Evolutionary conservation across 1,139 yeast species (phyloP).

Genomic region (Kluyveromyces sp.): DNA sequence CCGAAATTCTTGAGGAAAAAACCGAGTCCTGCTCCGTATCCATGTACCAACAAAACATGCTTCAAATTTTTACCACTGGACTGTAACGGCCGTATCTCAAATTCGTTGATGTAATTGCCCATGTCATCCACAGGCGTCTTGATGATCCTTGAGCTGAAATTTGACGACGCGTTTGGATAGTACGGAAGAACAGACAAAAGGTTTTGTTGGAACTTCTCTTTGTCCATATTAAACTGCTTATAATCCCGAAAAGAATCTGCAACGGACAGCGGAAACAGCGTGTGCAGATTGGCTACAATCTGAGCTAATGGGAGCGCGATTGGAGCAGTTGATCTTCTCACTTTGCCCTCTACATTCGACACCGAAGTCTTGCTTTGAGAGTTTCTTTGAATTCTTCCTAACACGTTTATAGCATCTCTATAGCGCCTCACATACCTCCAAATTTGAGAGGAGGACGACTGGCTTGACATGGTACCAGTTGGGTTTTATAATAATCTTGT

Average conservation of each 20-base stretch:
- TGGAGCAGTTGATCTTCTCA: conserved; percentile 22
- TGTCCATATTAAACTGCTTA: conserved; percentile 17
- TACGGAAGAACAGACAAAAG: conserved; percentile 38
- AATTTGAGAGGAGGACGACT: conserved; percentile 3
- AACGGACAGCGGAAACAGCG: conserved; percentile 51
- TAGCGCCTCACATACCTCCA: conserved; percentile 3
- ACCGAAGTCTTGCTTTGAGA: background rate
- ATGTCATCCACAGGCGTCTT: conserved; percentile 37
- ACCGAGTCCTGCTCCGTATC: conserved; percentile 76
- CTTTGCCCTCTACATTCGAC: background rate
- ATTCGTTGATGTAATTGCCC: conserved; percentile 54
- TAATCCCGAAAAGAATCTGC: conserved; percentile 49
- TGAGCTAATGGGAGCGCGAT: conserved; percentile 25
- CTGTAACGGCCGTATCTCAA: conserved; percentile 43
- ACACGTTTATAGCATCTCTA: background rate
- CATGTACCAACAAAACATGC: conserved; percentile 64
- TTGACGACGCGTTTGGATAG: conserved; percentile 27
- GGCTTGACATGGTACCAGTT: conserved; percentile 1
- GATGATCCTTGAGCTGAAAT: conserved; percentile 31
- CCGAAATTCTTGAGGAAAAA: conserved; percentile 59
- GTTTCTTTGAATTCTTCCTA: background rate
- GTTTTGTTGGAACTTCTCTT: conserved; percentile 43
- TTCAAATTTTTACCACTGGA: conserved; percentile 27
- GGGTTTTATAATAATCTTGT: too few species aligned
- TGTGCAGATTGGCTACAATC: conserved; percentile 29